Evolutionary conservation across 805 yeast species (phyloP).

Genomic region (Candida morakotiae): DNA sequence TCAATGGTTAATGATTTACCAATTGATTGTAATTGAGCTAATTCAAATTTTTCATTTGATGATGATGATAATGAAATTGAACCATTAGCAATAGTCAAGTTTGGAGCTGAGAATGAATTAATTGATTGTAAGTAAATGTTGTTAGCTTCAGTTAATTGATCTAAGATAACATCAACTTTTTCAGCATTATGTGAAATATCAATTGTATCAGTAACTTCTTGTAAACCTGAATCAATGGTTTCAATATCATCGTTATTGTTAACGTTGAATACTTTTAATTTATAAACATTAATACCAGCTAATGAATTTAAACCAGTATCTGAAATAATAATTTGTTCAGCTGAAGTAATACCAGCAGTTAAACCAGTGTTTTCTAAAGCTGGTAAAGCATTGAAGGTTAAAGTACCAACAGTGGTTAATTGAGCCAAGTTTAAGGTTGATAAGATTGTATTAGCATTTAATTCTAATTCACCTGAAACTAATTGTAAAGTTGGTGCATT

Average conservation of each 20-base stretch:
- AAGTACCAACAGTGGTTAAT: conserved; percentile 76
- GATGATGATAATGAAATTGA: conserved; percentile 79
- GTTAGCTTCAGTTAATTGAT: conserved; percentile 77
- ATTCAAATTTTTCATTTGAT: conserved; percentile 52
- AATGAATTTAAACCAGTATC: conserved; percentile 70
- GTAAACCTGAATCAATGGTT: conserved; percentile 66
- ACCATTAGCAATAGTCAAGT: conserved; percentile 70
- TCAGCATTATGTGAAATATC: conserved; percentile 85
- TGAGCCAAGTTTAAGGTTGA: conserved; percentile 68
- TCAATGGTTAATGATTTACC: conserved; percentile 80
- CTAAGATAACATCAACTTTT: conserved; percentile 63
- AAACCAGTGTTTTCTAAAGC: conserved; percentile 71
- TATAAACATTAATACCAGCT: conserved; percentile 56
- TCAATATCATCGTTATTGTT: conserved; percentile 87
- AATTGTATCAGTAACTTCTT: conserved; percentile 69
- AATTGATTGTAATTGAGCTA: conserved; percentile 53
- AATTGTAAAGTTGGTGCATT: conserved; percentile 75
- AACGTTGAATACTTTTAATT: conserved; percentile 58
- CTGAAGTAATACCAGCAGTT: conserved; percentile 63
- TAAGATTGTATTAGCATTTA: conserved; percentile 64
- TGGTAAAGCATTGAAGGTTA: conserved; percentile 81
- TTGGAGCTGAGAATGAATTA: conserved; percentile 63
- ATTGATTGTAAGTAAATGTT: conserved; percentile 83
- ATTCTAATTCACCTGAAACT: conserved; percentile 66
- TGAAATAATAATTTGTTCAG: conserved; percentile 64